These are phyloP conservation scores for Isabelozyma pseudorhagii DNA, from an alignment of 805 yeast genomes.

Conservation along the genomic window DNA sequence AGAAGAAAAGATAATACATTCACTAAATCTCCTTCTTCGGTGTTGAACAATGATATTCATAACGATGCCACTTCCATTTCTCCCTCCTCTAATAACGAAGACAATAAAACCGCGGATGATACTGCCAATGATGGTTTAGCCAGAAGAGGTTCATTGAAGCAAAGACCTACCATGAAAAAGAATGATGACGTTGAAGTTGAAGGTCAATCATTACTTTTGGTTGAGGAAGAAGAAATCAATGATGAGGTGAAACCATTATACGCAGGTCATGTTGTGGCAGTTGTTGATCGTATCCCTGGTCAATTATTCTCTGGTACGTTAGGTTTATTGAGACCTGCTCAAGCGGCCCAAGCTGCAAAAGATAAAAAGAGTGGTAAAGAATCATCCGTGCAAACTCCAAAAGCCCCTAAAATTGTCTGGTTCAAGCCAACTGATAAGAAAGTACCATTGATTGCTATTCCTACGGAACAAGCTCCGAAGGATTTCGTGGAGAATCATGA, in stretches of 20 bases:
- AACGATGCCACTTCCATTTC: conserved; percentile 72
- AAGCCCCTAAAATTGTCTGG: conserved; percentile 94
- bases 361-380: conserved; percentile 46
- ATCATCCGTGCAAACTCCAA: conserved; percentile 41
- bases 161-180: conserved; percentile 95
- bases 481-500: conserved; percentile 94
- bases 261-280: conserved; percentile 98
- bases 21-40: conserved; percentile 31
- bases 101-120: conserved; percentile 24
- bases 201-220: conserved; percentile 87
- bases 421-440: conserved; percentile 98
- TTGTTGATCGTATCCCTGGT: conserved; percentile 95
- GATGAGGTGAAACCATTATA: conserved; percentile 91
- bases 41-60: conserved; percentile 65
- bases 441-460: conserved; percentile 96
- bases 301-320: conserved; percentile 93
- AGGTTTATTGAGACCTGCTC: conserved; percentile 92
- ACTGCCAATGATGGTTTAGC: conserved; percentile 38
- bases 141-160: conserved; percentile 88
- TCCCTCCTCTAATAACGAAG: conserved; percentile 20
- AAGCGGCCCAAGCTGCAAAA: conserved; percentile 81
- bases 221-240: conserved; percentile 92
- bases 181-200: conserved; percentile 98
- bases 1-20: conserved; percentile 66
- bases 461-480: conserved; percentile 95